These are phyloP conservation scores for Hirsutella rhossiliensis DNA, from an alignment of 2,329 filamentous ascomycete species.

Conservation along the genomic window DNA sequence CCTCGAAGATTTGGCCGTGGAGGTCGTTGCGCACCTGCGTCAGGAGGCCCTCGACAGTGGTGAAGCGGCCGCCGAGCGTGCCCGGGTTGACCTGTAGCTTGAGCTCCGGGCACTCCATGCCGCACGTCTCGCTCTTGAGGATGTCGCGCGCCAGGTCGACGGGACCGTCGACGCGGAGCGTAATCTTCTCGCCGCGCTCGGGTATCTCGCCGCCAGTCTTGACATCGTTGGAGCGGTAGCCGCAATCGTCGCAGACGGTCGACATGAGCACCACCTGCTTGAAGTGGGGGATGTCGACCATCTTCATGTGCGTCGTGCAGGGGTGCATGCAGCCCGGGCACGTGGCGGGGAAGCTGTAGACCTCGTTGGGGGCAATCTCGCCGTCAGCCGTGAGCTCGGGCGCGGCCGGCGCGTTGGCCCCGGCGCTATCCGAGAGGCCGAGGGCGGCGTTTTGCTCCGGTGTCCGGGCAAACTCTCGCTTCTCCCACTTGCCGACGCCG, in stretches of 20 bases:
- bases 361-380: slow-evolving; percentile 84
- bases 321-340: slow-evolving; percentile 83
- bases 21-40: slow-evolving; percentile 89
- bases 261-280: slow-evolving; percentile 96
- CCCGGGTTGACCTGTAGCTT: slow-evolving; percentile 81
- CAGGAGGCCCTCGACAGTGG: slow-evolving; percentile 86
- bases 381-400: slow-evolving; percentile 43
- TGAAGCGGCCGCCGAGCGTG: slow-evolving; percentile 91
- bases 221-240: slow-evolving; percentile 91
- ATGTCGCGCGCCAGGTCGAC: slow-evolving; percentile 84
- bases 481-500: slow-evolving; percentile 76
- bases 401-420: slow-evolving; percentile 39
- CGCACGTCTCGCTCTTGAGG: slow-evolving; percentile 89
- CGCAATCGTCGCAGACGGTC: slow-evolving; percentile 82
- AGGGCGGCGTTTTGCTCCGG: slow-evolving; percentile 77
- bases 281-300: slow-evolving; percentile 96
- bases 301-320: slow-evolving; percentile 94
- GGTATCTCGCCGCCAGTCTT: slow-evolving; percentile 94
- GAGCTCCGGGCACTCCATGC: slow-evolving; percentile 76
- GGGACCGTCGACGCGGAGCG: slow-evolving; percentile 53
- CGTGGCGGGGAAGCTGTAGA: slow-evolving; percentile 83
- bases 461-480: slow-evolving; percentile 72
- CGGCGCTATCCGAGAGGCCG: slow-evolving; percentile 56
- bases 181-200: slow-evolving; percentile 73
- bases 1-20: slow-evolving; percentile 75